These are phyloP conservation scores for Cubamyces lactineus DNA, from an alignment of 768 basidiomycete species.

Conservation along the genomic window DNA sequence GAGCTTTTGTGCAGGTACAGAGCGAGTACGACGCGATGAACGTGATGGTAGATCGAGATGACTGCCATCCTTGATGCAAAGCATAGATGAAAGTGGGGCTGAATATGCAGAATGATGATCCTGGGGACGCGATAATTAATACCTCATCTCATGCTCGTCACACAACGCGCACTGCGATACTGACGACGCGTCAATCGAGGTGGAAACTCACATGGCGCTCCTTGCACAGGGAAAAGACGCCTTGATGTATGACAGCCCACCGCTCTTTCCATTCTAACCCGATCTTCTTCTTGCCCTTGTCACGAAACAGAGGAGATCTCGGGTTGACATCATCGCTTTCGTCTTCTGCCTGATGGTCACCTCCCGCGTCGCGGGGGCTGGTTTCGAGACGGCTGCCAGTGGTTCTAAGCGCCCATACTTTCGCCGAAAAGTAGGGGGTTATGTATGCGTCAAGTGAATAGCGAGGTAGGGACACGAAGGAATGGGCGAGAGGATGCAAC, in stretches of 20 bases:
- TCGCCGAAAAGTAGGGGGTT: slow-evolving; percentile 62
- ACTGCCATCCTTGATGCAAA: slow-evolving; percentile 48
- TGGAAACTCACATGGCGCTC: slow-evolving; percentile 50
- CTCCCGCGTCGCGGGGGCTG: neutral
- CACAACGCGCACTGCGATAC: neutral
- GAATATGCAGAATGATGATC: slow-evolving; percentile 43
- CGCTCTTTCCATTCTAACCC: slow-evolving; percentile 65
- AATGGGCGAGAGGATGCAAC: slow-evolving; percentile 48
- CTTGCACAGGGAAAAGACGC: slow-evolving; percentile 56
- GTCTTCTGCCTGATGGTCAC: slow-evolving; percentile 9
- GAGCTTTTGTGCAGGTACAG: neutral
- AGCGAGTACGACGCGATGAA: slow-evolving; percentile 22
- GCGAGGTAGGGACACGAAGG: slow-evolving; percentile 48
- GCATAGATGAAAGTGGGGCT: slow-evolving; percentile 45
- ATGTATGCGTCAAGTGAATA: slow-evolving; percentile 46
- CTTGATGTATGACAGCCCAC: slow-evolving; percentile 65
- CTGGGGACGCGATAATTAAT: slow-evolving; percentile 32
- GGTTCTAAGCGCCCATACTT: slow-evolving; percentile 54
- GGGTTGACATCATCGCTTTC: slow-evolving; percentile 7
- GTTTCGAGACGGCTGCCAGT: slow-evolving; percentile 34
- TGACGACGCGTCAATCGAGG: neutral
- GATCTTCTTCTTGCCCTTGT: slow-evolving; percentile 28
- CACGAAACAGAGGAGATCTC: slow-evolving; percentile 9
- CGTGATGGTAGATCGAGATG: slow-evolving; percentile 40
- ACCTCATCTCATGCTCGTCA: neutral